A percentile compares a stretch with the other conserved stretches of the same genome.
Evolutionary conservation across 192 early-diverging fungal species (phyloP).

Genomic region (Chytriomyces sp.): DNA sequence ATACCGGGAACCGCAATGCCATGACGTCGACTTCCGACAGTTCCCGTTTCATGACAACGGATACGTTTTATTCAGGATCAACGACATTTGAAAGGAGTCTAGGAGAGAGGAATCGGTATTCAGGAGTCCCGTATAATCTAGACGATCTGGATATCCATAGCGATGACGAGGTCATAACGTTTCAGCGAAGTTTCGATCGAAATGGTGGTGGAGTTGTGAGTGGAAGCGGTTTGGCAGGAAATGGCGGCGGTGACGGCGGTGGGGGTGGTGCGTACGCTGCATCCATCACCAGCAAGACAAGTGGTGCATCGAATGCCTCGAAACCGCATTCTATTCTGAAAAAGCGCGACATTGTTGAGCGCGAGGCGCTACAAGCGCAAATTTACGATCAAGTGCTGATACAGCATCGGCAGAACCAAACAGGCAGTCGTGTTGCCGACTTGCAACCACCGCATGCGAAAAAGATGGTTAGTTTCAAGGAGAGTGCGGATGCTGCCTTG

Average conservation of each 20-base stretch:
- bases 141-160: background rate
- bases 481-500: background rate
- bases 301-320: background rate
- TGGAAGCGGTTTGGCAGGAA: background rate
- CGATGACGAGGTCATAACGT: conserved; percentile 24
- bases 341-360: conserved; percentile 6
- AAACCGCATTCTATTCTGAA: conserved; percentile 10
- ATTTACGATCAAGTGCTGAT: conserved; percentile 20
- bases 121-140: background rate
- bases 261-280: background rate
- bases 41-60: background rate
- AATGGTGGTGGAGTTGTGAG: conserved; percentile 16
- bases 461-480: background rate
- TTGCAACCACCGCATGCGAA: background rate
- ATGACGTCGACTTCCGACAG: background rate
- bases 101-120: background rate
- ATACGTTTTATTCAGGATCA: background rate
- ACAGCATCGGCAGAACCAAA: background rate
- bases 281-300: background rate
- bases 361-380: conserved; percentile 12
- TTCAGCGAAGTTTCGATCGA: background rate
- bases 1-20: background rate
- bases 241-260: background rate
- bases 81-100: no score
- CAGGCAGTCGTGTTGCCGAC: background rate